Evolutionary conservation across 2,329 filamentous ascomycete species (phyloP).

Genomic region (Ophiobolus disseminans): DNA sequence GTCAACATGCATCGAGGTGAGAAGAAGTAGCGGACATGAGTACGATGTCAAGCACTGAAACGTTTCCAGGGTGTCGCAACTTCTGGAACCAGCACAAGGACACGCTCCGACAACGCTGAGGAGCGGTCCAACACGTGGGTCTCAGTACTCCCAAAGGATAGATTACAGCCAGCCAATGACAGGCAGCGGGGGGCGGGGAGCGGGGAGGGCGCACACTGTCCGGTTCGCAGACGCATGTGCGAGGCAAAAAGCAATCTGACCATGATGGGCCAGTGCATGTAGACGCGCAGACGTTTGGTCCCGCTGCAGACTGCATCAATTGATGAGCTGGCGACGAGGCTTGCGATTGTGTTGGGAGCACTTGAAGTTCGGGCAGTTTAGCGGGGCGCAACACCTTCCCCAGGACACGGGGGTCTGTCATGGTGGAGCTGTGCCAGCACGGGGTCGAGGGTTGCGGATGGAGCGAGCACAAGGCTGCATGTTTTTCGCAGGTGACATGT

Average conservation of each 20-base stretch:
- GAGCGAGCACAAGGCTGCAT: too few species aligned
- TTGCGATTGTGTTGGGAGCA: not conserved
- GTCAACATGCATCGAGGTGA: slow-evolving; percentile 69
- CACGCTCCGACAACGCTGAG: slow-evolving; percentile 70
- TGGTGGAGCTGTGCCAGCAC: too few species aligned
- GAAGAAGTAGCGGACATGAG: slow-evolving; percentile 34
- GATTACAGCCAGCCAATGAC: slow-evolving; percentile 7
- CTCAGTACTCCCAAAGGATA: not conserved
- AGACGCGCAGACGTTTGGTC: not conserved
- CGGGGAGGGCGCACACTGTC: not conserved
- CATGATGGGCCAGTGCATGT: not conserved
- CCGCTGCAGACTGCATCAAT: not conserved
- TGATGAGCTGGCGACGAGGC: slow-evolving; percentile 1
- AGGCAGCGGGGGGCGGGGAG: slow-evolving; percentile 11
- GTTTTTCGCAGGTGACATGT: too few species aligned
- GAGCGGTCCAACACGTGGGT: not conserved
- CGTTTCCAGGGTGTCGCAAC: slow-evolving; percentile 76
- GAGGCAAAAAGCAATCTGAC: not conserved
- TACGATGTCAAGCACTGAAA: slow-evolving; percentile 7
- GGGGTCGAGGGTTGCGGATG: too few species aligned
- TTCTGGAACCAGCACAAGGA: slow-evolving; percentile 85
- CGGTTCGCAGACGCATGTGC: slow-evolving; percentile 1
- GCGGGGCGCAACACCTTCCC: slow-evolving; percentile 4
- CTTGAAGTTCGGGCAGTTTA: slow-evolving; percentile 7
- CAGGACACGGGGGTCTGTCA: not conserved